These are phyloP conservation scores for Blastomyces percursus DNA, from an alignment of 2,329 filamentous ascomycete species.

Conservation along the genomic window DNA sequence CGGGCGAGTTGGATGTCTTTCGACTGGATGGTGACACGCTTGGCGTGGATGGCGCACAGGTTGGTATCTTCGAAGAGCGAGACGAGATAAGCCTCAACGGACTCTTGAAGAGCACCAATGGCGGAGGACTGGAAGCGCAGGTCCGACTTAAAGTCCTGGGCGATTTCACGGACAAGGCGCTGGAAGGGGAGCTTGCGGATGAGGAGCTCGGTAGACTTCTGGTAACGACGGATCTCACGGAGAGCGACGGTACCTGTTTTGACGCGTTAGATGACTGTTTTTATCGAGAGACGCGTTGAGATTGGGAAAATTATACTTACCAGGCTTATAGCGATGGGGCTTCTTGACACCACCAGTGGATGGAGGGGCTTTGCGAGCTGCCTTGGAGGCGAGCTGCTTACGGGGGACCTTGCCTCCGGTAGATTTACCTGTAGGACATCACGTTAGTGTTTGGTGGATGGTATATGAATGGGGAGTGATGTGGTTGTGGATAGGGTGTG, in stretches of 20 bases:
- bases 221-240: constrained; percentile 96
- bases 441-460: constrained; percentile 21
- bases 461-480: constrained; percentile 11
- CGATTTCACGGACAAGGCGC: constrained; percentile 93
- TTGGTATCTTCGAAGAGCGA: constrained; percentile 98
- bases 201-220: constrained; percentile 91
- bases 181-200: constrained; percentile 98
- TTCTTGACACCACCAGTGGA: constrained; percentile 97
- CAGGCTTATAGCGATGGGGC: constrained; percentile 82
- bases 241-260: constrained; percentile 72
- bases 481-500: constrained; percentile 4
- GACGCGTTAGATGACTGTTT: constrained; percentile 19
- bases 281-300: background rate
- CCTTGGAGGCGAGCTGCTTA: constrained; percentile 99
- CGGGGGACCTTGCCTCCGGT: constrained; percentile 62
- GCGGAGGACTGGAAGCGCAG: constrained; percentile 97
- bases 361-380: constrained; percentile 93
- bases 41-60: constrained; percentile 96
- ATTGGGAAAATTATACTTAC: constrained; percentile 32
- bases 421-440: constrained; percentile 51
- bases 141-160: constrained; percentile 89
- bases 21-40: constrained; percentile 89
- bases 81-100: constrained; percentile 96
- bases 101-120: constrained; percentile 95
- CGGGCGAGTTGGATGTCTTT: constrained; percentile 97